phyloP scores from a whole-genome alignment of 495 filamentous ascomycete species.

The Niebla homalea region DNA sequence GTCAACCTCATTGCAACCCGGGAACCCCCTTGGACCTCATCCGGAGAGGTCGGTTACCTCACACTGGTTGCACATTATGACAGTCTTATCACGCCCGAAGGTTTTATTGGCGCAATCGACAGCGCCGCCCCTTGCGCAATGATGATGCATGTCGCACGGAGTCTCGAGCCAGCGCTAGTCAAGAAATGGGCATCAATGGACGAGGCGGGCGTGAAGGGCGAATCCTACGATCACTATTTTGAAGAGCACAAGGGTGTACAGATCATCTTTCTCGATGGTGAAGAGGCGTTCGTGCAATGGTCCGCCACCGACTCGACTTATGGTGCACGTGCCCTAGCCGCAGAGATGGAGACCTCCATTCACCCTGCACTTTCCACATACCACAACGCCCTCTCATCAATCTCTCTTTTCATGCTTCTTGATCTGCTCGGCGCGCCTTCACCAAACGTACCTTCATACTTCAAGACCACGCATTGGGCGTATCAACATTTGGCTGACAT shows the following conservation, averaged over 20 bases:
- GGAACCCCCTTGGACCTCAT: slow-evolving; percentile 67
- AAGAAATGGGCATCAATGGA: slow-evolving; percentile 67
- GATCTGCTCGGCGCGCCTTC: slow-evolving; percentile 67
- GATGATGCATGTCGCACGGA: slow-evolving; percentile 72
- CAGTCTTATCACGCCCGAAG: slow-evolving; percentile 63
- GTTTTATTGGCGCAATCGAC: slow-evolving; percentile 89
- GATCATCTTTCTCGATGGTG: slow-evolving; percentile 81
- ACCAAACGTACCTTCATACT: slow-evolving; percentile 68
- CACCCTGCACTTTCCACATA: slow-evolving; percentile 62
- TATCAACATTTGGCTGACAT: slow-evolving; percentile 56
- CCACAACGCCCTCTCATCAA: slow-evolving; percentile 57
- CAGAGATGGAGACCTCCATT: slow-evolving; percentile 52
- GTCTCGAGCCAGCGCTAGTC: slow-evolving; percentile 63
- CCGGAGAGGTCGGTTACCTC: slow-evolving; percentile 64
- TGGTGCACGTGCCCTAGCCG: slow-evolving; percentile 67
- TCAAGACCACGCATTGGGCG: slow-evolving; percentile 84
- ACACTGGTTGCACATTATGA: slow-evolving; percentile 94
- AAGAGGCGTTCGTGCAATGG: slow-evolving; percentile 82
- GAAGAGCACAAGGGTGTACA: slow-evolving; percentile 74
- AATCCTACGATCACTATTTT: slow-evolving; percentile 24
- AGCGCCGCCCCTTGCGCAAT: slow-evolving; percentile 90
- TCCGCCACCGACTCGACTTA: slow-evolving; percentile 71
- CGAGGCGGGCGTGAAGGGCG: slow-evolving; percentile 36
- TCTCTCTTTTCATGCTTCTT: slow-evolving; percentile 82
- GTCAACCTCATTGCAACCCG: slow-evolving; percentile 75